Percentiles rank a stretch among this genome's conserved stretches.
Conservation (phyloP, 2,329 filamentous ascomycete genomes). For the Colletotrichum karsti region DNA sequence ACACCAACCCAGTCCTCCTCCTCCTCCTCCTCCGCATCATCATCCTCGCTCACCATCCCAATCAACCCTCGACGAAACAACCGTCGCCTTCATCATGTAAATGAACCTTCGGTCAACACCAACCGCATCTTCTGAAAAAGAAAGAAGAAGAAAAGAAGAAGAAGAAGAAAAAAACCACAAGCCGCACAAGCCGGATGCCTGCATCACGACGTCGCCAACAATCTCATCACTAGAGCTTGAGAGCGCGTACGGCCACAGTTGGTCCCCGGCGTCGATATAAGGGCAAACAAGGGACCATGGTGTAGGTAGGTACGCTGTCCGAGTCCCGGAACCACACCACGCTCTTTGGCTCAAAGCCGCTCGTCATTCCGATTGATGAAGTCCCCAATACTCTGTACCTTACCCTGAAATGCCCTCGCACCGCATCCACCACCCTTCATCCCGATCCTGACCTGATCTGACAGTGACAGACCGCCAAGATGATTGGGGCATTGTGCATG, state of each 20-base stretch:
- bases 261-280: not conserved
- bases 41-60: not conserved
- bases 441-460: not conserved
- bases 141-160: no score
- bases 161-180: no score
- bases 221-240: no score
- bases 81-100: no score
- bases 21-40: not conserved
- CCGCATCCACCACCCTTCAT: slow-evolving; percentile 1
- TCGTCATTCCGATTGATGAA: slow-evolving; percentile 22
- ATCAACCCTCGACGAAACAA: not conserved
- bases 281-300: not conserved
- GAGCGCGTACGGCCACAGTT: no score
- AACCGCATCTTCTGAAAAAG: no score
- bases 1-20: not conserved
- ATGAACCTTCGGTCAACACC: no score
- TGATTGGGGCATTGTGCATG: not conserved
- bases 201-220: no score
- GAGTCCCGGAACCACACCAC: not conserved
- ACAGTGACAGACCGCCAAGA: slow-evolving; percentile 17
- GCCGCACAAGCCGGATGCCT: no score
- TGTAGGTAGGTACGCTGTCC: no score
- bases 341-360: not conserved
- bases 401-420: not conserved
- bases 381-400: no score